Percentiles rank a stretch among this genome's conserved stretches.
Conservation (phyloP, 1,139 yeast genomes). For the Blastobotrys indianensis region DNA sequence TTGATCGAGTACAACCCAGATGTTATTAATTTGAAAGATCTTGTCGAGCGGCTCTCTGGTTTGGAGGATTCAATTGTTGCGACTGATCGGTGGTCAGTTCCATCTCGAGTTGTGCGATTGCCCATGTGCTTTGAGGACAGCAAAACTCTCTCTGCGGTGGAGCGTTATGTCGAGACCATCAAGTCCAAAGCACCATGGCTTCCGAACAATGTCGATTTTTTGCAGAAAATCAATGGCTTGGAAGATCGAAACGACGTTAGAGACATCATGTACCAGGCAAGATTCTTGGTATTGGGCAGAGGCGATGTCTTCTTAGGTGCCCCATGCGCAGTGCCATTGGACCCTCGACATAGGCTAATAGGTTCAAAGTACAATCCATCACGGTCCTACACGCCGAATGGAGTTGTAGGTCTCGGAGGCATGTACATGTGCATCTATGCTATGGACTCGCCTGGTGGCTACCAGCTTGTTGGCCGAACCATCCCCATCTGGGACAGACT, state of each 20-base stretch:
- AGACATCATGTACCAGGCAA: constrained; percentile 79
- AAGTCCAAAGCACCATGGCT: constrained; percentile 94
- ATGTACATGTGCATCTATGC: constrained; percentile 98
- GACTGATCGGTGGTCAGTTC: constrained; percentile 77
- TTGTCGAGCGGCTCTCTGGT: constrained; percentile 59
- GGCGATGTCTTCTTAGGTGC: constrained; percentile 98
- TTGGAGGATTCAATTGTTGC: constrained; percentile 70
- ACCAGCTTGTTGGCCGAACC: constrained; percentile 93
- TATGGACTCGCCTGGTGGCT: constrained; percentile 98
- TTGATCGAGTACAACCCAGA: constrained; percentile 71
- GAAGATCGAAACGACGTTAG: constrained; percentile 62
- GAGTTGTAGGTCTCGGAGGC: constrained; percentile 97
- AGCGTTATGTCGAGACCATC: constrained; percentile 87
- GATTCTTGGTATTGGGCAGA: constrained; percentile 85
- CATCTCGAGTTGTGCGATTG: constrained; percentile 71
- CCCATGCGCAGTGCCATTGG: constrained; percentile 96
- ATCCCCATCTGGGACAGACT: constrained; percentile 97
- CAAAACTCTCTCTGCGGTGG: constrained; percentile 81
- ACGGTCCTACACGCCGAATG: constrained; percentile 92
- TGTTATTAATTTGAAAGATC: constrained; percentile 37
- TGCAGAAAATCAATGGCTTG: constrained; percentile 80
- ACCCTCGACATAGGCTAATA: constrained; percentile 86
- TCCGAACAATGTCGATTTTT: constrained; percentile 93
- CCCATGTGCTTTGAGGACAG: constrained; percentile 97
- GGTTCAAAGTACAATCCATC: constrained; percentile 96